Conservation (phyloP, 2,329 filamentous ascomycete genomes). For the Scedosporium boydii region DNA sequence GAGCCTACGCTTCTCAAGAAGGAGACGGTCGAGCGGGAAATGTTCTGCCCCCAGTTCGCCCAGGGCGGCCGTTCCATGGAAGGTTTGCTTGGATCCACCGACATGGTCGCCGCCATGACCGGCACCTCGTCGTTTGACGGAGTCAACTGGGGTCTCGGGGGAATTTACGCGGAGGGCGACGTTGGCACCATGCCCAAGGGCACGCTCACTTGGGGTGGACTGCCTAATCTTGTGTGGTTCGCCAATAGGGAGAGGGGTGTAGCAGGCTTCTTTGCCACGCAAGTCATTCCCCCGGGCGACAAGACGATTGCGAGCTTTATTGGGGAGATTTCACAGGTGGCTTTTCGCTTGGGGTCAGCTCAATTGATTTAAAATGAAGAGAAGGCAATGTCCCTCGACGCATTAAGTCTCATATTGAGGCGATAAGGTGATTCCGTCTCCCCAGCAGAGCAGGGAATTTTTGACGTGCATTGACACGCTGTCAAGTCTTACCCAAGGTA, state of each 20-base stretch:
- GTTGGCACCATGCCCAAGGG: neutral
- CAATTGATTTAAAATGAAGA: no score
- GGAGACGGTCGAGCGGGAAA: neutral
- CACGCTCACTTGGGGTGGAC: constrained; percentile 3
- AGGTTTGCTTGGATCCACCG: neutral
- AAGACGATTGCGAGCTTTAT: neutral
- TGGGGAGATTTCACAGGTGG: neutral
- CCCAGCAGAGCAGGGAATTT: no score
- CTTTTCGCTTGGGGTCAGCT: neutral
- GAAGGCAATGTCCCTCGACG: no score
- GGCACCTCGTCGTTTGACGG: neutral
- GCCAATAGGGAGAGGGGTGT: constrained; percentile 3
- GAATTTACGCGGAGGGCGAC: neutral
- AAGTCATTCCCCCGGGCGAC: neutral
- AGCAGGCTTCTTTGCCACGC: constrained; percentile 12
- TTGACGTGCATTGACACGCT: no score
- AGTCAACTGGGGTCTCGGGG: neutral
- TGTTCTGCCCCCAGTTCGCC: neutral
- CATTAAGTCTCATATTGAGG: no score
- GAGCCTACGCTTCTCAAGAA: neutral
- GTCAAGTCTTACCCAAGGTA: no score
- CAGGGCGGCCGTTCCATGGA: neutral
- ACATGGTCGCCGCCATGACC: neutral
- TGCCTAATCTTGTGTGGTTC: constrained; percentile 6
- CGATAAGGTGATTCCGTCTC: no score